Base-by-base conservation (phyloP, 2,329 filamentous ascomycete species). In the Aspergillus calidoustus region DNA sequence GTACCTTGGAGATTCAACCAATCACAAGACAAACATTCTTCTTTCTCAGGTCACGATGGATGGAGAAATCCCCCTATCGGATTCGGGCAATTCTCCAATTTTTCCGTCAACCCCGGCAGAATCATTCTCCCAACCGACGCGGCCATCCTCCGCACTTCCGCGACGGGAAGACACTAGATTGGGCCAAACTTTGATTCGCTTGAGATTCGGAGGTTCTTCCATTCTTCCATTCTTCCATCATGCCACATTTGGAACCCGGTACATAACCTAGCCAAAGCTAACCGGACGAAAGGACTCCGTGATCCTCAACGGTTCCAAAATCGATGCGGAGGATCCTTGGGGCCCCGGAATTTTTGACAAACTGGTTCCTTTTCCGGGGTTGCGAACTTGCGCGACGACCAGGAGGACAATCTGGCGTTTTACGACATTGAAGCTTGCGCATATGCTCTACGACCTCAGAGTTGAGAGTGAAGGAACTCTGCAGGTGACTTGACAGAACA, bases 261-360 rank as follows among this genome's bases (percentile, higher is more conserved):
- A 43, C 47, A 23, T 57, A 50, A 22, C 52, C 23, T 15, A 30
- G 30, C 23, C 50, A 41, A 53, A 53, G 15, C 22, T 43, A 38
- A 22, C 46, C 54, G 54, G 54, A 51, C 44, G 54, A 51, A 50
- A 44, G 54, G 46, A 51, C 46, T 57, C 54, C 54, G 54, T 57
- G 28, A 41, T 13, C 31, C 31, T 51, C 28, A 17, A 30, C 48
- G 15, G 15, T 51, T 34, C n/a, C 31, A 31, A 30, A 31, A n/a
- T 28, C 30, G 48, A 51, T 51, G 48, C 47, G 51, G 51, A 43
- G 51, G 51, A 54, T 54, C 51, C 31, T 54, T 22, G 51, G 19
- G 38, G 34, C 51, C 51, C 51, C 51, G 22, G 51, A 52, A 43
- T 54, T 7, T 6, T 22, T n/a, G 34, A 15, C 34, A 11, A 41